Evolutionary conservation across 2,329 filamentous ascomycete species (phyloP), one percentile per base, ranked within the genome.

Genomic region (Xylariaceae sp.): DNA sequence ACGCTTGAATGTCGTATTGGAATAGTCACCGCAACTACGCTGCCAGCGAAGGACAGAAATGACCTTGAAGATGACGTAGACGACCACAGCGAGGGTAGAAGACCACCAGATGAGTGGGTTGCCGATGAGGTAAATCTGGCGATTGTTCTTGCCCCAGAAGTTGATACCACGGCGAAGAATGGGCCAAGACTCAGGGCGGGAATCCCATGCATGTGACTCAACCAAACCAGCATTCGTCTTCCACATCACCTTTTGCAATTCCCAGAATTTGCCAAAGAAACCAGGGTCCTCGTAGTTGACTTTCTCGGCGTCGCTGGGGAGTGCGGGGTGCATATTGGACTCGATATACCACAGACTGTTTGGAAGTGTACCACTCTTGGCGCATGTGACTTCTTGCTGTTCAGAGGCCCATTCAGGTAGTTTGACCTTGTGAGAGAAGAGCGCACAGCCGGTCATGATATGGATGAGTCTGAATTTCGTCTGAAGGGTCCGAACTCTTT

Each of bases 371-470:
- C 92, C 94, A 52, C 90, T 88, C 67, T 87, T 88, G 6, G 94
- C 94, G 72, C 94, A 99, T 17, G 93, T 97, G n/a, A 99, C 94
- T 76, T 99, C 94, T 74, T 99, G 94, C 75, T 99, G 94, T 74
- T 97, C 94, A 55, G 88, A 99, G 51, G 90, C 94, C 94, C 94
- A 99, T 2, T 96, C 92, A 2, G 94, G 94, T 60, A 99, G 87
- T 80, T 99, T 99, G 73, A 97, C 92, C 79, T 97, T 97, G 82
- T 99, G 94, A 0, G 93, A 97, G 80, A 99, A 99, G 23, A 99
- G 82, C 10, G 88, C 89, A 72, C 94, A 99, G 51, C 93, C 92
- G 64, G 92, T 96, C 94, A 99, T 97, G 73, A 96, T 78, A 72
- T 99, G 94, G 39, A 97, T 84, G 50, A 99, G 88, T 72, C 86